Evolutionary conservation across 768 basidiomycete species (phyloP).

Genomic region (Melanogaster broomeanus): DNA sequence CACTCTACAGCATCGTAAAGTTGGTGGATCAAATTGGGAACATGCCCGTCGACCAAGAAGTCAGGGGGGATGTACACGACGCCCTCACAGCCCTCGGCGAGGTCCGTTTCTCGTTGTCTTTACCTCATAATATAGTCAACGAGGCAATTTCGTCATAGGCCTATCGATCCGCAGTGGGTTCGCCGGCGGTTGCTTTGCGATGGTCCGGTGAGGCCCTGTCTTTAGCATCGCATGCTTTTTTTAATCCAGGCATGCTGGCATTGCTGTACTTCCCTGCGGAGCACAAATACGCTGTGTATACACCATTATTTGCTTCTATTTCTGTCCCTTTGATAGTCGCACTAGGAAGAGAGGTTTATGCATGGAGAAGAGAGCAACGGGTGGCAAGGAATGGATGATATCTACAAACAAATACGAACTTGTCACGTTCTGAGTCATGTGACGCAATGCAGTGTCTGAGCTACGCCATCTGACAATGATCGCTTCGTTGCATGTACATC

Average conservation of each 20-base stretch:
- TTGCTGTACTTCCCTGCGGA: conserved; percentile 97
- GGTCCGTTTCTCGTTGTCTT: conserved; percentile 44
- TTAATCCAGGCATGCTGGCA: conserved; percentile 95
- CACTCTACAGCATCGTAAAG: conserved; percentile 78
- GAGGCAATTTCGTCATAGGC: conserved; percentile 17
- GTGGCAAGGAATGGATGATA: conserved; percentile 15
- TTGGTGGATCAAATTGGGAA: conserved; percentile 84
- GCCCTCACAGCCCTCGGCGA: conserved; percentile 73
- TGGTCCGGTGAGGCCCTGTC: conserved; percentile 64
- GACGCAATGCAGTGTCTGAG: too few relatives aligned
- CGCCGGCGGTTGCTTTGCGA: conserved; percentile 42
- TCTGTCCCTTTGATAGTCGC: conserved; percentile 81
- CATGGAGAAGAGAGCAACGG: conserved; percentile 47
- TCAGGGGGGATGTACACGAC: conserved; percentile 67
- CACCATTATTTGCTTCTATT: conserved; percentile 91
- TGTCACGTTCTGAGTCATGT: too few relatives aligned
- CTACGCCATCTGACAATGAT: too few relatives aligned
- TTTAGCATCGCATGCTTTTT: conserved; percentile 85
- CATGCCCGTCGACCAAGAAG: conserved; percentile 87
- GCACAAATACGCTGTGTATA: conserved; percentile 96
- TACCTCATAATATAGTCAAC: conserved; percentile 7
- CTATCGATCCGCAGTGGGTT: conserved; percentile 16
- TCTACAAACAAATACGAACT: too few relatives aligned
- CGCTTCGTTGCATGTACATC: neutral
- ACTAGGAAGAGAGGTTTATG: conserved; percentile 67